These are phyloP conservation scores for Cutaneotrichosporon dermatis DNA, from an alignment of 1,284 basidiomycete genomes.

Conservation along the genomic window DNA sequence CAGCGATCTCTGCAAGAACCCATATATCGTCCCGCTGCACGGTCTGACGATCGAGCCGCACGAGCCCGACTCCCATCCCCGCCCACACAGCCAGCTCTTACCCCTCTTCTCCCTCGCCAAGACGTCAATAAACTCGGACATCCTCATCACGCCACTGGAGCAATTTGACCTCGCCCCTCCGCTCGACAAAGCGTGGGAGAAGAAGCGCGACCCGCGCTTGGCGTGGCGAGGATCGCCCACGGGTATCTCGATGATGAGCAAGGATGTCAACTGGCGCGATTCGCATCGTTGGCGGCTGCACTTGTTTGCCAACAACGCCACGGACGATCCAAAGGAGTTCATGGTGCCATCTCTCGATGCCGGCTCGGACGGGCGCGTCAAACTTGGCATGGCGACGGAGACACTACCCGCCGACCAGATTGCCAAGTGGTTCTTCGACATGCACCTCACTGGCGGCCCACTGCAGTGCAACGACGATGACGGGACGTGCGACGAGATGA, in stretches of 20 bases:
- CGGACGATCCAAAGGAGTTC: conserved; percentile 8
- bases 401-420: conserved; percentile 15
- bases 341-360: conserved; percentile 29
- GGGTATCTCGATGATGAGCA: conserved; percentile 50
- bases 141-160: conserved; percentile 52
- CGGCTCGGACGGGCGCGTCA: not conserved
- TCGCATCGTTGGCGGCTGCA: conserved; percentile 51
- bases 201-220: conserved; percentile 46
- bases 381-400: conserved; percentile 15
- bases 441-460: conserved; percentile 37
- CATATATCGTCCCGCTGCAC: conserved; percentile 44
- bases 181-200: conserved; percentile 49
- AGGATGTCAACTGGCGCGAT: conserved; percentile 46
- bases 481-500: conserved; percentile 48
- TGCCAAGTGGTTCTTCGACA: conserved; percentile 40
- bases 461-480: conserved; percentile 44
- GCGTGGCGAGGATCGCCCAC: conserved; percentile 52
- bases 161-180: conserved; percentile 47
- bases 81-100: conserved; percentile 43
- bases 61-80: conserved; percentile 37
- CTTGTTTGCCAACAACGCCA: conserved; percentile 41
- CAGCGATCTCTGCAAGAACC: conserved; percentile 45
- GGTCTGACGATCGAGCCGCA: conserved; percentile 47
- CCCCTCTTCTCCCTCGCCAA: conserved; percentile 48
- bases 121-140: conserved; percentile 51